Evolutionary conservation across 441 rosid species (phyloP).

Genomic region (Brassica balearica): DNA sequence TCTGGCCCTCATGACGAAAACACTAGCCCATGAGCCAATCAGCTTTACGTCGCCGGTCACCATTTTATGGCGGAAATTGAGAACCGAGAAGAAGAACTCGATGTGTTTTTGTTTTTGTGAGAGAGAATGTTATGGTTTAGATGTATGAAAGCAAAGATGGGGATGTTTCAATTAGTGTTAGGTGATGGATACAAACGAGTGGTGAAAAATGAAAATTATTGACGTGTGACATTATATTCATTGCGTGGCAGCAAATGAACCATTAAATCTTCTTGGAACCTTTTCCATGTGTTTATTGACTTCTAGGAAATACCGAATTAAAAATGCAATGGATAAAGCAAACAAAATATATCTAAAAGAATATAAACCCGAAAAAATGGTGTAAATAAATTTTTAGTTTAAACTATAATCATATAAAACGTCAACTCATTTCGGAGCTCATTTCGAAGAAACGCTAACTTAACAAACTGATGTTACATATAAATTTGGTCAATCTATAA

Average conservation of each 20-base stretch:
- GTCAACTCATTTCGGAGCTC: too few relatives aligned
- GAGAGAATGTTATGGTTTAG: slow-evolving; percentile 8
- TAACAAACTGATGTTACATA: neutral
- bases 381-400: too few relatives aligned
- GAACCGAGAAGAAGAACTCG: slow-evolving; percentile 3
- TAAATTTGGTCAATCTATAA: neutral
- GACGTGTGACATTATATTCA: slow-evolving; percentile 2
- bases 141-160: neutral
- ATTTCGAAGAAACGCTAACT: neutral
- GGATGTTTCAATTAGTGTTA: slow-evolving; percentile 5
- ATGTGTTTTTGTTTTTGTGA: neutral
- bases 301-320: neutral
- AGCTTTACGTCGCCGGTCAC: slow-evolving; percentile 36
- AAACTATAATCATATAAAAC: too few relatives aligned
- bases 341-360: neutral
- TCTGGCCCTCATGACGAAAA: slow-evolving; percentile 45
- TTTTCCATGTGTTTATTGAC: slow-evolving; percentile 10
- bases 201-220: neutral
- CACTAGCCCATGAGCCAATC: slow-evolving; percentile 51
- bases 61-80: slow-evolving; percentile 19
- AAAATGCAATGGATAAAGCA: neutral
- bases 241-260: slow-evolving; percentile 5
- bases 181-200: neutral
- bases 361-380: neutral
- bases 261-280: neutral